Evolutionary conservation across 306 rosid genomes (phyloP), one percentile per base, ranked within the genome.

Genomic region (Astragalus membranaceus): DNA sequence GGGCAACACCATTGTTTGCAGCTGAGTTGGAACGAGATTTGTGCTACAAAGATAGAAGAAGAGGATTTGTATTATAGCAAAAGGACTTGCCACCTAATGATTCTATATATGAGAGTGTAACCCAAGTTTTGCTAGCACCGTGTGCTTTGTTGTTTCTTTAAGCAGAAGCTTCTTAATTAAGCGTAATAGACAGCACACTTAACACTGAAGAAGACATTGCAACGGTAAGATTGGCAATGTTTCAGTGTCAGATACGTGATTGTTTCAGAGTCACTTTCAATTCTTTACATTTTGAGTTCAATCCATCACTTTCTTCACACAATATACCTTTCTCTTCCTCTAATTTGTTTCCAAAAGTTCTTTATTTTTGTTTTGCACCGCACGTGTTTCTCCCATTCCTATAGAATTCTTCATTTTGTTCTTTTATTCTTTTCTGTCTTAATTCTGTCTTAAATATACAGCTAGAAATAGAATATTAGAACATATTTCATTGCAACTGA

Each of bases 1-100:
- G n/a, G 76, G 33, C 16, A 78, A 60, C 55, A 73, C 82, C 92
- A 86, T 85, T 68, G 57, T 57, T 55, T 72, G 36, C 16, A 53
- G 69, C 37, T 48, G 57, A 43, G 55, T 57, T 23, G 6, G 29
- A 37, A 15, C 29, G 3, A 58, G 75, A 68, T 33, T n/a, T n/a
- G 56, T 23, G 60, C 7, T 67, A 51, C 29, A 10, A 65, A 50
- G 30, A 48, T 35, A 52, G 50, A 51, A 20, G 10, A 35, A 13
- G 13, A 30, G 6, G 8, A 0, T 4, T 49, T 67, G 4, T 26
- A 26, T 26, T 10, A 62, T 9, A 49, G 35, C 36, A 57, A 64
- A 69, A 54, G 8, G 55, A 52, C 50, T 13, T 48, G 20, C 14
- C 23, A 59, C 52, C 35, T 66, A 56, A 11, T 66, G 65, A 30